Base-by-base conservation (phyloP, 208 protist genomes). In the Herpetomonas samuelpessoai region DNA sequence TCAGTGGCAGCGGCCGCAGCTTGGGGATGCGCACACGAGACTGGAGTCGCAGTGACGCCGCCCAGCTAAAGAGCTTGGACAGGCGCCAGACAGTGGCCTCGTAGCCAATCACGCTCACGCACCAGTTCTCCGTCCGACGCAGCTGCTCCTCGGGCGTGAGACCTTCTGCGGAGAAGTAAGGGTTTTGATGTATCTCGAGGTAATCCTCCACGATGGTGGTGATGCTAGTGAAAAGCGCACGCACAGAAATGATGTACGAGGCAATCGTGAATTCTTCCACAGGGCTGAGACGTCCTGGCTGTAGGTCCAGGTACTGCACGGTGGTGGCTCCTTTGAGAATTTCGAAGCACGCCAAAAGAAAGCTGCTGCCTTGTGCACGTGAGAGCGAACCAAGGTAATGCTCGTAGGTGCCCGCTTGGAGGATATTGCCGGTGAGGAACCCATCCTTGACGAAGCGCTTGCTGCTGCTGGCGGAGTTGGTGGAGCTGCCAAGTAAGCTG, bases 161-260 rank as follows among this genome's bases (percentile, higher is more conserved):
- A 14, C 19, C 12, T 10, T 51, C 18, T n/a, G 12, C 46, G 19
- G 18, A 7, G 22, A 27, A 51, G 22, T 22, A 51, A 9, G 19
- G 7, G 46, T 51, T 51, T 4, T 51, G 7, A 9, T 51, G 18
- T 10, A n/a, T n/a, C 9, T 6, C 18, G 7, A 51, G 19, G 46
- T 51, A 51, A 9, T n/a, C 46, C 24, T 51, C 46, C 46, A 51
- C 12, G 18, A 51, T 51, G 7, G 46, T 27, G 46, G 46, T n/a
- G 7, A 19, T 10, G 22, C 46, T 19, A 7, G 22, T 51, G 22
- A 51, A 51, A 4, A 51, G 46, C 12, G 19, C 46, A 19, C 24
- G 18, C 6, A 51, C 24, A 51, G 12, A 19, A 7, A 19, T 27
- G 12, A 51, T 26, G 22, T 51, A 51, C 46, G 6, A 7, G 7